Evolutionary conservation across 441 rosid genomes (phyloP).

Genomic region (Gossypium gossypioides): DNA sequence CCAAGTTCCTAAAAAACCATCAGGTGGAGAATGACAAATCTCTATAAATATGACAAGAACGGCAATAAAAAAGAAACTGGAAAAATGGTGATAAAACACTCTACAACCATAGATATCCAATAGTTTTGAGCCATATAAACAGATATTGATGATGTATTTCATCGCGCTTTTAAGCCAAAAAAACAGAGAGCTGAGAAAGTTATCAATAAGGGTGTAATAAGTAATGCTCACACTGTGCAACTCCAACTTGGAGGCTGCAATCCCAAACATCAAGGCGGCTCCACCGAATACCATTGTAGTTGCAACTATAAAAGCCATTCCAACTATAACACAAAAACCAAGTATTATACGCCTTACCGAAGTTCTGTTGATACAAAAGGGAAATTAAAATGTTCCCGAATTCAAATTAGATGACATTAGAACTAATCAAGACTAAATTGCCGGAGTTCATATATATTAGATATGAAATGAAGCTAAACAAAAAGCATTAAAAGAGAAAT

Average conservation of each 20-base stretch:
- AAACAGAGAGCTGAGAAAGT: neutral
- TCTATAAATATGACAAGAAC: neutral
- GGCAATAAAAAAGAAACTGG: neutral
- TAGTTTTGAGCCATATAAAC: neutral
- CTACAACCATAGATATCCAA: neutral
- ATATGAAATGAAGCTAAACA: neutral
- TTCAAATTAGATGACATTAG: neutral
- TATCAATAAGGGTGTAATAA: neutral
- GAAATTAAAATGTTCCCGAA: neutral
- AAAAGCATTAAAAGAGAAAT: neutral
- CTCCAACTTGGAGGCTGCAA: slow-evolving; percentile 52
- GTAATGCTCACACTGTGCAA: slow-evolving; percentile 39
- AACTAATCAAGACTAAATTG: neutral
- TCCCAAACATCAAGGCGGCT: slow-evolving; percentile 45
- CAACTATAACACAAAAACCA: slow-evolving; percentile 34
- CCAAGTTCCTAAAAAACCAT: neutral
- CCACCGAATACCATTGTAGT: slow-evolving; percentile 69
- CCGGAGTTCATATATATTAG: neutral
- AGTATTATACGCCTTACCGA: neutral
- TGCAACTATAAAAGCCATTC: slow-evolving; percentile 77
- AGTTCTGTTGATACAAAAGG: neutral
- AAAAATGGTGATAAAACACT: neutral
- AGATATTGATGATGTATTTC: neutral
- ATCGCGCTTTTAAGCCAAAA: neutral
- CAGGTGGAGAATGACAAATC: neutral